A percentile compares a stretch with the other conserved stretches of the same genome.
Conservation (phyloP, 768 basidiomycete species). For the Tephrocybe sp. region DNA sequence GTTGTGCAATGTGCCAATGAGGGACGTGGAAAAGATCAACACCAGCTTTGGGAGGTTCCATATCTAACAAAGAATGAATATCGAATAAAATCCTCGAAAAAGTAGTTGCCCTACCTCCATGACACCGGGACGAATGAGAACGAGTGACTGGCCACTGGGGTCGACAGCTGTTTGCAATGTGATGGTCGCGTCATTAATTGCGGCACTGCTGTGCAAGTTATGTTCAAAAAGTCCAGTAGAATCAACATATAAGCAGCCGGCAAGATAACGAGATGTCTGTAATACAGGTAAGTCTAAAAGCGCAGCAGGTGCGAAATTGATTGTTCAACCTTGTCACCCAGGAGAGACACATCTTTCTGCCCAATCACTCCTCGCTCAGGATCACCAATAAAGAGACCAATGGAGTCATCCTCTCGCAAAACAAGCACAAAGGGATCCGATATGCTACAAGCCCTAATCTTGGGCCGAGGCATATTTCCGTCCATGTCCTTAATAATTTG, state of each 20-base stretch:
- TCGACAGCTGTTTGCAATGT: conserved; percentile 69
- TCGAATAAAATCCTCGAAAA: background rate
- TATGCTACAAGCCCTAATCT: conserved; percentile 79
- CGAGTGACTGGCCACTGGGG: conserved; percentile 75
- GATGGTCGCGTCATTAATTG: conserved; percentile 42
- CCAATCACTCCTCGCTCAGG: conserved; percentile 77
- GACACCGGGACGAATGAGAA: conserved; percentile 71
- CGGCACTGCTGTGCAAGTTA: conserved; percentile 32
- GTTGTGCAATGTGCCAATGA: conserved; percentile 58
- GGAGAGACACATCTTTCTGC: conserved; percentile 83
- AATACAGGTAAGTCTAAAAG: background rate
- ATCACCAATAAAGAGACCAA: conserved; percentile 84
- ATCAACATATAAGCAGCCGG: conserved; percentile 80
- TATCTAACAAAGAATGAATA: conserved; percentile 47
- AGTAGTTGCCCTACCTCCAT: conserved; percentile 60
- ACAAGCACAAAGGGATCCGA: conserved; percentile 87
- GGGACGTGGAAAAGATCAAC: conserved; percentile 70
- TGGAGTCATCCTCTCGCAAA: conserved; percentile 79
- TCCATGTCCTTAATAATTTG: conserved; percentile 83
- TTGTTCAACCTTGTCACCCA: conserved; percentile 78
- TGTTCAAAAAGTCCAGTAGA: conserved; percentile 55
- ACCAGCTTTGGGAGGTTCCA: conserved; percentile 83
- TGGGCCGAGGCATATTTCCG: conserved; percentile 67
- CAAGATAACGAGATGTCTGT: conserved; percentile 66
- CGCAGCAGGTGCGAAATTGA: background rate